Percentiles rank a stretch among this genome's conserved stretches.
Evolutionary conservation across 2,329 filamentous ascomycete species (phyloP).

Genomic region (Xylariaceae sp.): DNA sequence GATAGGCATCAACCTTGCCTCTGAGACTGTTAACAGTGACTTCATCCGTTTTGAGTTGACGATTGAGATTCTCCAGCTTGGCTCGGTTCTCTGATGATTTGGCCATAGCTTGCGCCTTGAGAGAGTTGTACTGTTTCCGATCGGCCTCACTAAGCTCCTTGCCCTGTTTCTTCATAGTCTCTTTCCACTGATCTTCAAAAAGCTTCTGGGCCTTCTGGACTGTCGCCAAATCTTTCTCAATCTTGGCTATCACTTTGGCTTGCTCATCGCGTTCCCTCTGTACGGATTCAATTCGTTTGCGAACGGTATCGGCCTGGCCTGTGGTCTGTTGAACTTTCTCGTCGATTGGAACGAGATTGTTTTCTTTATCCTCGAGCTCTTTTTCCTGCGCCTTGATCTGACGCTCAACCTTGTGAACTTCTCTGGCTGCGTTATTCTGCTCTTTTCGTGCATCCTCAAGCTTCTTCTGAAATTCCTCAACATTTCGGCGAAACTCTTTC

Average conservation of each 20-base stretch:
- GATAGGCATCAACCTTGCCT: constrained; percentile 75
- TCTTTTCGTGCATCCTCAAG: constrained; percentile 78
- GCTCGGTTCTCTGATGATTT: constrained; percentile 75
- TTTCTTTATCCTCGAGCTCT: constrained; percentile 79
- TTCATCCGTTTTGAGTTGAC: constrained; percentile 85
- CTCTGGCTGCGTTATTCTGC: constrained; percentile 69
- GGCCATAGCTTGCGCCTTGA: constrained; percentile 79
- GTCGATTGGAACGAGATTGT: constrained; percentile 79
- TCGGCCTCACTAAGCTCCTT: constrained; percentile 80
- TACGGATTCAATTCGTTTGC: constrained; percentile 63
- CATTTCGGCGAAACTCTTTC: constrained; percentile 82
- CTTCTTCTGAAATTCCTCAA: constrained; percentile 74
- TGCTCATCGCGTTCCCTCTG: constrained; percentile 72
- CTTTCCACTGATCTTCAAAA: constrained; percentile 83
- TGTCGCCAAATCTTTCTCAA: constrained; percentile 71
- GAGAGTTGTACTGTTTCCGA: constrained; percentile 79
- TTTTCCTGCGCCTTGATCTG: constrained; percentile 81
- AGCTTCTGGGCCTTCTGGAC: constrained; percentile 87
- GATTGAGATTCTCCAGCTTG: constrained; percentile 77
- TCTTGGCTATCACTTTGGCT: constrained; percentile 60
- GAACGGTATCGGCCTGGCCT: constrained; percentile 62
- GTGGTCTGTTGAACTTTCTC: constrained; percentile 82
- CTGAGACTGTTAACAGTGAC: constrained; percentile 85
- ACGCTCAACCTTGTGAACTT: constrained; percentile 76
- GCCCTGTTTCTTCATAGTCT: constrained; percentile 79